Percentiles rank a stretch among this genome's conserved stretches.
These are phyloP conservation scores for Metschnikowia similis DNA, from an alignment of 805 yeast genomes.

Conservation along the genomic window DNA sequence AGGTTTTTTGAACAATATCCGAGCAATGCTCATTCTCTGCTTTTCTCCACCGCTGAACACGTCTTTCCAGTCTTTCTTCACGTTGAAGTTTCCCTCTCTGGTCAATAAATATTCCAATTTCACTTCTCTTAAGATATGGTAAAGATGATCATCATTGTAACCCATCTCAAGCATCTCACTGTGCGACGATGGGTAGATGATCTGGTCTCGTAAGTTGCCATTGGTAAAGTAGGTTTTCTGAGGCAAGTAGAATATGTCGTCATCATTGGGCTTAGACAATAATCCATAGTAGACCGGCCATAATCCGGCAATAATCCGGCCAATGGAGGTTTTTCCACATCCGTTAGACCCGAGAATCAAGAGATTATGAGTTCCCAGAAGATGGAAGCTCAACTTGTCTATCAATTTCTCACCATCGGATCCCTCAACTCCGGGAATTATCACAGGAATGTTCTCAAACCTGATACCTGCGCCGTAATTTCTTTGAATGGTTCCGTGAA, in stretches of 20 bases:
- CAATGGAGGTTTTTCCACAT: conserved; percentile 83
- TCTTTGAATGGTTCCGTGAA: conserved; percentile 76
- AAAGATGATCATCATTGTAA: conserved; percentile 62
- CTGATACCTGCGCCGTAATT: conserved; percentile 70
- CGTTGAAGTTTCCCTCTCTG: conserved; percentile 57
- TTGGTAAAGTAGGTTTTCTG: conserved; percentile 80
- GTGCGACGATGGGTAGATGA: conserved; percentile 80
- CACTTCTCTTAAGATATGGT: conserved; percentile 66
- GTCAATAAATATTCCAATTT: conserved; percentile 74
- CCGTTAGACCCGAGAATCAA: conserved; percentile 86
- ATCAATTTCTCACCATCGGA: conserved; percentile 59
- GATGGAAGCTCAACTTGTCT: conserved; percentile 54
- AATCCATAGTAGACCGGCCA: conserved; percentile 91
- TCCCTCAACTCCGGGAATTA: conserved; percentile 67
- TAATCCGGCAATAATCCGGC: conserved; percentile 77
- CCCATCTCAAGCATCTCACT: conserved; percentile 74
- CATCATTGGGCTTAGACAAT: conserved; percentile 67
- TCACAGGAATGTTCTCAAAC: conserved; percentile 76
- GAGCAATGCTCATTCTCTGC: conserved; percentile 84
- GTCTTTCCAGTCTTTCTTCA: conserved; percentile 74
- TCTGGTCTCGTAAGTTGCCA: conserved; percentile 87
- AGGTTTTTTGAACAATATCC: conserved; percentile 77
- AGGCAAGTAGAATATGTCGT: conserved; percentile 73
- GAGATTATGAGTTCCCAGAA: conserved; percentile 59
- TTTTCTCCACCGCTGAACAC: conserved; percentile 96